Conservation (phyloP, 768 basidiomycete genomes). For the Daedaleopsis sinensis region DNA sequence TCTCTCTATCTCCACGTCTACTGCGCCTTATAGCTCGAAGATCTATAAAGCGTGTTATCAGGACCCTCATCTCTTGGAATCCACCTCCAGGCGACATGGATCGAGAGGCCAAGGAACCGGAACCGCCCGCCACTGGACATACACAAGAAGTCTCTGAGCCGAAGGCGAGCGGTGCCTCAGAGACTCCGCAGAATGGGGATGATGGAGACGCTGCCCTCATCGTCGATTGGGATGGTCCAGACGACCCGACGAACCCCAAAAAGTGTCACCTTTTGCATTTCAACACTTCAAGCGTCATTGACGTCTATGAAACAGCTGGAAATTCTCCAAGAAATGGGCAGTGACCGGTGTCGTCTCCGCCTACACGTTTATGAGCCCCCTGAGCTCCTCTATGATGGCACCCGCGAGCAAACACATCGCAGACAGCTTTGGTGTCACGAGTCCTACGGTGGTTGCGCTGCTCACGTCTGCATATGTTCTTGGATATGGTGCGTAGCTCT, state of each 20-base stretch:
- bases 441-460: slow-evolving; percentile 50
- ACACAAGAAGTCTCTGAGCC: too few relatives aligned
- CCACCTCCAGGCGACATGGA: too few relatives aligned
- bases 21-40: too few relatives aligned
- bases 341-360: slow-evolving; percentile 25
- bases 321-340: slow-evolving; percentile 58
- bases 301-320: slow-evolving; percentile 48
- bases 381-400: slow-evolving; percentile 76
- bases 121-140: too few relatives aligned
- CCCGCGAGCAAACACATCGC: slow-evolving; percentile 58
- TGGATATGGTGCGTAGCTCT: slow-evolving; percentile 52
- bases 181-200: too few relatives aligned
- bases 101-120: too few relatives aligned
- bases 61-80: too few relatives aligned
- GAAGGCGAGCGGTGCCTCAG: too few relatives aligned
- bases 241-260: slow-evolving; percentile 39
- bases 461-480: slow-evolving; percentile 59
- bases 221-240: slow-evolving; percentile 41
- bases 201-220: slow-evolving; percentile 12
- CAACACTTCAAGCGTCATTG: too few relatives aligned
- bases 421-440: slow-evolving; percentile 56
- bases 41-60: too few relatives aligned
- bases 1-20: too few relatives aligned
- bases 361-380: slow-evolving; percentile 35
- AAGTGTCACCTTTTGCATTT: slow-evolving; percentile 30